phyloP scores from a whole-genome alignment of 352 stramenopile species.

The Globisporangium cederbergense region DNA sequence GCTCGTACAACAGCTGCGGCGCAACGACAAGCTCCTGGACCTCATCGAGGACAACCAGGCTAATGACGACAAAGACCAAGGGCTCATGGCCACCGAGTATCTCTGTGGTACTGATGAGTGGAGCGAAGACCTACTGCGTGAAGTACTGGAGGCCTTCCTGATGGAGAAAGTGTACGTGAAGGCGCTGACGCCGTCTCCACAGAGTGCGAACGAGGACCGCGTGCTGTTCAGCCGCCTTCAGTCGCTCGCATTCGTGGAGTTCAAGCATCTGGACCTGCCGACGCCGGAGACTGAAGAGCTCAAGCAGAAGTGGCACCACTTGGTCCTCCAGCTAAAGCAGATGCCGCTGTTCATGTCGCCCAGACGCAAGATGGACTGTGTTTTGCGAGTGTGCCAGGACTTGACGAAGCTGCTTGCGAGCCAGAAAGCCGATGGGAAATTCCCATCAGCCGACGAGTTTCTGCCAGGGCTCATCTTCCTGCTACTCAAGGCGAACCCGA shows the following conservation, averaged over 20 bases:
- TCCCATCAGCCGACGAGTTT: slow-evolving; percentile 90
- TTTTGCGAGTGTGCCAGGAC: slow-evolving; percentile 70
- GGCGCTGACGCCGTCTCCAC: slow-evolving; percentile 52
- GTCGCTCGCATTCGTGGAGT: slow-evolving; percentile 77
- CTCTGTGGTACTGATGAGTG: slow-evolving; percentile 32
- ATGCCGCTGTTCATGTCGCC: slow-evolving; percentile 56
- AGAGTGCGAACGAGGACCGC: slow-evolving; percentile 47
- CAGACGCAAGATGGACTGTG: slow-evolving; percentile 83
- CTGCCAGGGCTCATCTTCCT: slow-evolving; percentile 90
- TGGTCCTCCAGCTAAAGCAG: slow-evolving; percentile 43
- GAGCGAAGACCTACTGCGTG: slow-evolving; percentile 49
- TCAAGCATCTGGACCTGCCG: slow-evolving; percentile 85
- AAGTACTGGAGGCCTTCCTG: slow-evolving; percentile 86
- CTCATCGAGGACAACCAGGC: slow-evolving; percentile 14
- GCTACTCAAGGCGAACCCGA: slow-evolving; percentile 82
- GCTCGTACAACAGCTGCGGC: slow-evolving; percentile 56
- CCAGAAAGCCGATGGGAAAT: slow-evolving; percentile 31
- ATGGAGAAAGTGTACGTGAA: slow-evolving; percentile 87
- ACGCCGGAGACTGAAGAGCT: slow-evolving; percentile 30
- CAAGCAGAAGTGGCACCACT: slow-evolving; percentile 32
- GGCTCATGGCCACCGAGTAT: slow-evolving; percentile 18
- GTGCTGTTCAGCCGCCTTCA: slow-evolving; percentile 56
- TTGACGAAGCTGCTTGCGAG: slow-evolving; percentile 64
- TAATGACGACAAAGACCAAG: slow-evolving; percentile 21
- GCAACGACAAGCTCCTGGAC: slow-evolving; percentile 24